Percentiles rank a stretch among this genome's conserved stretches.
Evolutionary conservation across 805 yeast genomes (phyloP).

Genomic region (Sporopachydermia lactativora): DNA sequence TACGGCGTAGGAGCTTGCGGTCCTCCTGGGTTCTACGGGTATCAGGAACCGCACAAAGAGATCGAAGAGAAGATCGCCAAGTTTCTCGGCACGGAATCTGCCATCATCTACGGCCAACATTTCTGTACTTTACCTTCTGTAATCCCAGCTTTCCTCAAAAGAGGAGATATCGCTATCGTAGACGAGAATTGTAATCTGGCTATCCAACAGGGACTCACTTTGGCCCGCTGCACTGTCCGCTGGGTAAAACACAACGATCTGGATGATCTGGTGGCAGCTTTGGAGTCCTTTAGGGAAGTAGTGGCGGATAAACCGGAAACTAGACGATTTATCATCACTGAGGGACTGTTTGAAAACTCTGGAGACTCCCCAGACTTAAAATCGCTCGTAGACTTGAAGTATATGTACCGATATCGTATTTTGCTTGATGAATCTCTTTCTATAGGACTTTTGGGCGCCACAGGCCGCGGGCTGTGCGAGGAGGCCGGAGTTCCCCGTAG

Average conservation of each 20-base stretch:
- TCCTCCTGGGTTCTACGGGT: slow-evolving; percentile 95
- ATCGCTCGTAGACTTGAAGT: slow-evolving; percentile 56
- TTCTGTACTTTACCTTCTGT: slow-evolving; percentile 77
- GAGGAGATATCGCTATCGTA: slow-evolving; percentile 87
- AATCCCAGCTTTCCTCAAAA: slow-evolving; percentile 82
- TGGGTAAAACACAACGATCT: slow-evolving; percentile 83
- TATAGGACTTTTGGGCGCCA: slow-evolving; percentile 69
- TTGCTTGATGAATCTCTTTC: slow-evolving; percentile 82
- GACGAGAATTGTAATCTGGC: slow-evolving; percentile 67
- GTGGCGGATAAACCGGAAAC: slow-evolving; percentile 63
- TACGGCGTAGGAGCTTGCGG: slow-evolving; percentile 98
- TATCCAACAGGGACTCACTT: slow-evolving; percentile 75
- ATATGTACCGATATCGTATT: slow-evolving; percentile 71
- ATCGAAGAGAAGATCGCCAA: slow-evolving; percentile 62
- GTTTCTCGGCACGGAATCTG: slow-evolving; percentile 63
- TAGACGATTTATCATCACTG: slow-evolving; percentile 83
- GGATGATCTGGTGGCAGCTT: slow-evolving; percentile 60
- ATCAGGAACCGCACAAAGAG: slow-evolving; percentile 79
- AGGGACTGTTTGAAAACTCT: slow-evolving; percentile 68
- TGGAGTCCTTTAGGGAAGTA: slow-evolving; percentile 38
- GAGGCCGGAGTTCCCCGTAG: slow-evolving; percentile 49
- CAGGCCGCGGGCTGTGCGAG: slow-evolving; percentile 82
- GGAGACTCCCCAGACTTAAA: slow-evolving; percentile 73
- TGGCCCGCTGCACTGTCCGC: slow-evolving; percentile 70
- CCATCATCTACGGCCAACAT: slow-evolving; percentile 88